Conservation (phyloP, 1,139 yeast genomes). For the Hanseniaspora uvarum region DNA sequence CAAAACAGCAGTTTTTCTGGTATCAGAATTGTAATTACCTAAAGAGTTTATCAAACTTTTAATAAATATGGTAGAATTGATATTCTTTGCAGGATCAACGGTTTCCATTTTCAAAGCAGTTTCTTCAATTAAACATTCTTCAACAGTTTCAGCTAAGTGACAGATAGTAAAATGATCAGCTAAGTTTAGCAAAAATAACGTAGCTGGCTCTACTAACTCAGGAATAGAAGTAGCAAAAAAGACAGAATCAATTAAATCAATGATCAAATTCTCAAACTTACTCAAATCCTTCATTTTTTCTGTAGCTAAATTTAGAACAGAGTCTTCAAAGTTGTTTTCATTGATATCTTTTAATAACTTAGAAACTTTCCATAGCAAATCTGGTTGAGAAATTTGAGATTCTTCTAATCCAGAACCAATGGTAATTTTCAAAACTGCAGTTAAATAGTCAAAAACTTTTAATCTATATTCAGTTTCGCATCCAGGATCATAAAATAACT, state of each 20-base stretch:
- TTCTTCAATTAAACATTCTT: constrained; percentile 60
- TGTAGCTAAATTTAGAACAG: background rate
- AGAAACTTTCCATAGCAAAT: constrained; percentile 38
- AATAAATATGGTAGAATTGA: constrained; percentile 61
- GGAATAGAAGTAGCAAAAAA: constrained; percentile 69
- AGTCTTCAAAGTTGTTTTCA: constrained; percentile 31
- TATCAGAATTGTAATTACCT: constrained; percentile 63
- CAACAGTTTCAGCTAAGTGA: constrained; percentile 62
- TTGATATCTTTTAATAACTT: constrained; percentile 47
- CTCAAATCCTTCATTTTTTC: constrained; percentile 37
- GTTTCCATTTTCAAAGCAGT: constrained; percentile 60
- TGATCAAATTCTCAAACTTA: constrained; percentile 41
- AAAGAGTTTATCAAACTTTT: constrained; percentile 71
- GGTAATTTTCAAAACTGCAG: constrained; percentile 57
- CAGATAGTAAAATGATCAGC: constrained; percentile 72
- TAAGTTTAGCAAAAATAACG: constrained; percentile 48
- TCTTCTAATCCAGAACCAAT: constrained; percentile 32
- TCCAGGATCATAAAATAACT: constrained; percentile 56
- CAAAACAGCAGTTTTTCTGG: constrained; percentile 59
- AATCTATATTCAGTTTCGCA: constrained; percentile 57
- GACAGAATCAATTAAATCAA: constrained; percentile 54
- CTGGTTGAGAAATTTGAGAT: constrained; percentile 44
- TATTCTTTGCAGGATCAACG: constrained; percentile 56
- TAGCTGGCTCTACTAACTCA: constrained; percentile 64
- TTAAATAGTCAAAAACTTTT: constrained; percentile 66